Base-by-base conservation (phyloP, 2,329 filamentous ascomycete genomes). In the Monosporascus sp. region DNA sequence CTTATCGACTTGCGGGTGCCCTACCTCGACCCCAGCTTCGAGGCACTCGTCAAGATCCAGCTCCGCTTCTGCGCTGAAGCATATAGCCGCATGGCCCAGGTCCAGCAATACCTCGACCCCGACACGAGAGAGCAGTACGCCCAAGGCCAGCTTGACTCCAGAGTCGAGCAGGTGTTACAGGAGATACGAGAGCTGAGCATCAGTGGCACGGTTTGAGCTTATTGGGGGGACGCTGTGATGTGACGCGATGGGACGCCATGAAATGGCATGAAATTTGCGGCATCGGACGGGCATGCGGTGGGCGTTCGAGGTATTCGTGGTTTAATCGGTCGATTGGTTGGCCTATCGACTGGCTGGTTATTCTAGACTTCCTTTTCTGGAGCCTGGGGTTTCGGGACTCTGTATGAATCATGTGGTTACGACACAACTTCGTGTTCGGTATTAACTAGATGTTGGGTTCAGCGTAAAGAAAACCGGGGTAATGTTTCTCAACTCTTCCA, bases 1-100 rank as follows among this genome's bases (percentile, higher is more conserved):
- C 81, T 99, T 51, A 97, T 99, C 71, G 94, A 99, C 68, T 81
- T 99, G 57, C 88, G 94, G 52, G 94, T 99, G 16, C 95, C 95
- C 0, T 99, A 99, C 69, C 84, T 99, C 53, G 94, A 99, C 66
- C 95, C 95, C 0, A 93, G 87, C 57, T 99, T 99, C 68, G 94
- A 99, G 74, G 94, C 95, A 0, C 84, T 99, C 50, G 94, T 99
- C 70, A 99, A 99, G 79, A 99, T 99, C 62, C 94, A 99, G 76
- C 73, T 99, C 65, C 82, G 94, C 38, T 99, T 99, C 77, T 99
- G 95, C 67, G 94, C 95, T 7, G 94, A 99, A 75, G 94, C 94
- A 2, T 99, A 99, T 73, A 92, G 87, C 57, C 82, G 94, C 48
- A 99, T 99, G 94, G 94, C 95, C 26, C 95, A 99, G 76, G 95